Evolutionary conservation across 257 asterid genomes (phyloP), one percentile per base, ranked within the genome.

Genomic region (Scutellaria barbata): DNA sequence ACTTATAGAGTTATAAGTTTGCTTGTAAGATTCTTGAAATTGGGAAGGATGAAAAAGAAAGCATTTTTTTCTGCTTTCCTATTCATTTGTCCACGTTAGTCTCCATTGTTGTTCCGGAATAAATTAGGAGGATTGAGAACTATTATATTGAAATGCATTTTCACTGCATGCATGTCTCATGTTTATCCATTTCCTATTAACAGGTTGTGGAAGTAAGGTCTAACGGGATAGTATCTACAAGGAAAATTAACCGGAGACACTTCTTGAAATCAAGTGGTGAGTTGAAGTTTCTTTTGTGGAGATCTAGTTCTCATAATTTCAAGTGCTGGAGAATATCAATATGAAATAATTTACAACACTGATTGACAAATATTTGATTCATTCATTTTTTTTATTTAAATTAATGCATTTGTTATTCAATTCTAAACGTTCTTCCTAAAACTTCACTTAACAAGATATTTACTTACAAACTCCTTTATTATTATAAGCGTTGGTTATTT

Each of bases 151-250:
- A 66, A 70, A 10, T 69, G 52, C 35, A 11, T 8, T 72, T 57
- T 54, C 65, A 41, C 17, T 16, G 18, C 56, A 56, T 51, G 20
- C 55, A 25, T 47, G 58, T 67, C 72, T 55, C 56, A 57, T 47
- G 20, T 16, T 57, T 52, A 75, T 77, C 50, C 33, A 57, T 76
- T 76, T 68, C 61, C 43, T 46, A 14, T 73, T 77, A 71, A 76
- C 82, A 92, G 99, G 99, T 95, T 52, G 96, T 95, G 75, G 99
- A 95, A 87, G 99, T 95, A 13, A 83, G 80, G 76, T 80, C 90
- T 20, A 80, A 80, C 72, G 98, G 97, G 68, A 76, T 68, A 78
- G 90, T 95, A 59, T 90, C 99, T n/a, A 92, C 89, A 37, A 79
- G 96, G 78, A 92, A 89, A 86, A 89, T 95, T 71, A 88, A 87